Conservation (phyloP, 129 eudicot genomes). For the Lonicera japonica region DNA sequence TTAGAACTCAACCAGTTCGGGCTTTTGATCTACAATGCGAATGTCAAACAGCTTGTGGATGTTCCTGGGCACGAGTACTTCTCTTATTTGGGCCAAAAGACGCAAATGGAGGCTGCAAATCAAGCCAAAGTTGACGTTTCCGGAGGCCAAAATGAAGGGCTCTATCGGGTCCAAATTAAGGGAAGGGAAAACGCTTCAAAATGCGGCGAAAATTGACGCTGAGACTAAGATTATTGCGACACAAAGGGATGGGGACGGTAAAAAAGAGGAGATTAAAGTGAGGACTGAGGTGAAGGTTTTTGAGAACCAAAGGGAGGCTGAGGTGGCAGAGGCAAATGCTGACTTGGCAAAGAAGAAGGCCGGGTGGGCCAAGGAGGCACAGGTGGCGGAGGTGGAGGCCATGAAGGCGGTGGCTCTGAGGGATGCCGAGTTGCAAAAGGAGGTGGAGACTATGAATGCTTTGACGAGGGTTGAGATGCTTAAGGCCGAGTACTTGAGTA, state of each 20-base stretch:
- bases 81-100: slow-evolving; percentile 18
- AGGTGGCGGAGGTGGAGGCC: slow-evolving; percentile 27
- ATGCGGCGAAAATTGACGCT: slow-evolving; percentile 14
- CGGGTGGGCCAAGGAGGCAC: slow-evolving; percentile 23
- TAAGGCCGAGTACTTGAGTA: slow-evolving; percentile 27
- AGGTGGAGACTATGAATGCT: slow-evolving; percentile 31
- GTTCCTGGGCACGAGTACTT: slow-evolving; percentile 28
- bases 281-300: slow-evolving; percentile 26
- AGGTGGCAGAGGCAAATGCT: slow-evolving; percentile 24
- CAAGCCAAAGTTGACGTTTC: slow-evolving; percentile 10
- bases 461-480: slow-evolving; percentile 30
- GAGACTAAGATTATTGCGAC: slow-evolving; percentile 13
- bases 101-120: slow-evolving; percentile 28
- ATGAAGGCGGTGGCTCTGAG: slow-evolving; percentile 25
- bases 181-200: slow-evolving; percentile 11
- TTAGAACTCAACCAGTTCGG: slow-evolving; percentile 25
- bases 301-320: slow-evolving; percentile 20
- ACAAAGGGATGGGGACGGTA: slow-evolving; percentile 15
- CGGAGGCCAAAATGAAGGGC: slow-evolving; percentile 13
- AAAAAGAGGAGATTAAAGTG: slow-evolving; percentile 25
- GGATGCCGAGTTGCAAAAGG: slow-evolving; percentile 32
- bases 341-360: slow-evolving; percentile 26
- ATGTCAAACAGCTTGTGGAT: slow-evolving; percentile 25
- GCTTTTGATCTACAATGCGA: slow-evolving; percentile 19
- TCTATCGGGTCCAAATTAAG: slow-evolving; percentile 1